Base-by-base conservation (phyloP, 1,139 yeast species). In the Debaryomycetaceae sp. region DNA sequence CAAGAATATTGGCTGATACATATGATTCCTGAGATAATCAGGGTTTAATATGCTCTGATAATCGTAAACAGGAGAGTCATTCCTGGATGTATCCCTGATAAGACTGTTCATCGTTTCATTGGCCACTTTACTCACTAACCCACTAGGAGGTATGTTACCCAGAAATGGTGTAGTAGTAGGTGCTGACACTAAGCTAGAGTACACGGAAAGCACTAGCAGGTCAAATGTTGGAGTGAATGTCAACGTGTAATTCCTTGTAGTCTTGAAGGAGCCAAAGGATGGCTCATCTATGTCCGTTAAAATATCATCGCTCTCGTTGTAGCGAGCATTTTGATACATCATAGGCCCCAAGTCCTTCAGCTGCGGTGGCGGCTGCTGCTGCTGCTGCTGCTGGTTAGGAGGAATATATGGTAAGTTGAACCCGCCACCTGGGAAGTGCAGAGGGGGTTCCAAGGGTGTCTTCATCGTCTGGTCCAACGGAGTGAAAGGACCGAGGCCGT, bases 91-190 rank as follows among this genome's bases (percentile, higher is more conserved):
- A 34, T 53, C 48, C 24, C 51, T 43, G 6, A 71, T 55, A 44
- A 72, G 54, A 42, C 51, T 55, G 34, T 48, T 52, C 66, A 72
- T 62, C 8, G 75, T 69, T 50, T 73, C 78, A 51, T 69, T 68
- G 34, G 77, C 74, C 22, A 73, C 76, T 48, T 64, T 67, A 42
- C 75, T 66, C 8, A 68, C 76, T 42, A 73, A 58, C 1, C 78
- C 78, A 57, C 75, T 69, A 4, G 78, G 78, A 22, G 78, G 78
- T 8, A 65, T 59, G 6, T 53, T 41, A 1, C 78, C 78, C 58
- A 66, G 66, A 48, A 73, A 73, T 8, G 78, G 78, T 6, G 78
- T 72, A 4, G 78, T 72, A 11, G 78, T 73, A 36, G 78, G 78
- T 44, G 68, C 63, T 29, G 72, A 61, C 43, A 72, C 58, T 34